Percentiles rank a stretch among this genome's conserved stretches.
Evolutionary conservation across 345 rosid genomes (phyloP).

Genomic region (Gossypium stocksii): DNA sequence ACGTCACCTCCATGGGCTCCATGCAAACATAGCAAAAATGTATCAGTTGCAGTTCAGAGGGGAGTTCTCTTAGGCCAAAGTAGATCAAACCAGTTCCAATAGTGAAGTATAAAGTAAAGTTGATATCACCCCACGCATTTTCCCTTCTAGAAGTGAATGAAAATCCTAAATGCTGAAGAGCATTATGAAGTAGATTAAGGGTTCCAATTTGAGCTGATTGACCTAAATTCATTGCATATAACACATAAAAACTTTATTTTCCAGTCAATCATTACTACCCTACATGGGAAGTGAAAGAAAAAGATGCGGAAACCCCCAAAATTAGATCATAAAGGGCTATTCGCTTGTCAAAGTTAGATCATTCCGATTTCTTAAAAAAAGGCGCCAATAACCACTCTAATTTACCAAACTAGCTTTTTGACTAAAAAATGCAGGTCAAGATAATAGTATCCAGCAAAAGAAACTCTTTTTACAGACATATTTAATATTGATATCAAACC

Average conservation of each 20-base stretch:
- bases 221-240: neutral
- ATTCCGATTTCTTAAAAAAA: neutral
- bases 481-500: neutral
- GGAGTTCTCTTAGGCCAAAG: neutral
- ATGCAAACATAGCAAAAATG: neutral
- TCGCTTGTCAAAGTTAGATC: slow-evolving; percentile 4
- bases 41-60: neutral
- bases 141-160: neutral
- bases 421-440: neutral
- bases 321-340: neutral
- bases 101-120: neutral
- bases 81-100: neutral
- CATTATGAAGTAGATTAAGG: neutral
- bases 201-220: neutral
- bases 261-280: neutral
- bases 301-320: neutral
- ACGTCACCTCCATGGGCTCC: neutral
- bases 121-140: neutral
- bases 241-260: neutral
- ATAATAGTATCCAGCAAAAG: neutral
- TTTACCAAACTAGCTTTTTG: slow-evolving; percentile 1
- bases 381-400: neutral
- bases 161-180: neutral
- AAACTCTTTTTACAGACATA: neutral
- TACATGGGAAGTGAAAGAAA: neutral